Base-by-base conservation (phyloP, 352 stramenopile genomes). In the Phytopythium delawarense region DNA sequence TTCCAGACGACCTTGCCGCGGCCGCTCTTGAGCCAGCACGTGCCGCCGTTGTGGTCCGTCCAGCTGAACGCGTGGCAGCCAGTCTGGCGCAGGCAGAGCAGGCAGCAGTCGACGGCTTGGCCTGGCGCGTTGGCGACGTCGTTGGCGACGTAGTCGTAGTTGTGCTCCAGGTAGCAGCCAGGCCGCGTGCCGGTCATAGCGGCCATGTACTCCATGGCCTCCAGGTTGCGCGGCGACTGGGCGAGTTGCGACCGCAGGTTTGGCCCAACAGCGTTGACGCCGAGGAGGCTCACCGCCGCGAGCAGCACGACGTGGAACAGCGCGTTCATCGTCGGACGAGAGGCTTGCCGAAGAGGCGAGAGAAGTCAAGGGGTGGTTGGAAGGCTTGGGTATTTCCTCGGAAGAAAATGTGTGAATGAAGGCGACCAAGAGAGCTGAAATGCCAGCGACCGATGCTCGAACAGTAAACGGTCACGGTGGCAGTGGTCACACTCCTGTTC, bases 1-100 rank as follows among this genome's bases (percentile, higher is more conserved):
- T 65, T 65, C 20, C 23, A 35, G 7, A 66, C 64, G 20, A 73
- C 61, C 8, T 59, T 70, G 15, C 67, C 71, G 7, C 67, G 67
- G 8, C 61, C 69, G 35, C 66, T 81, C 69, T 88, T 88, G 61
- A 89, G 66, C 71, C 72, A 89, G 64, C 78, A 87, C 13, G 71
- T 87, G 23, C 78, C 78, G 6, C 72, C 76, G 39, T 79, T 79
- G 34, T 59, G 57, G 39, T 72, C 63, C 2, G 57, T 78, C 76
- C 75, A 89, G 2, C 76, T 35, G 53, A 37, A 59, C 4, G 34
- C 53, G 35, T 20, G 53, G 34, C 53, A 59, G 13, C 16, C 5
- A 8, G 8, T 7, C 9, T 21, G 34, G n/a, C 25, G 11, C 23
- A 32, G 30, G 37, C 53, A 50, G 7, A 35, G 11, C 13, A 28